These are phyloP conservation scores for Chrysopogon serrulatus DNA, from an alignment of 176 grass and related monocot genomes.

Conservation along the genomic window DNA sequence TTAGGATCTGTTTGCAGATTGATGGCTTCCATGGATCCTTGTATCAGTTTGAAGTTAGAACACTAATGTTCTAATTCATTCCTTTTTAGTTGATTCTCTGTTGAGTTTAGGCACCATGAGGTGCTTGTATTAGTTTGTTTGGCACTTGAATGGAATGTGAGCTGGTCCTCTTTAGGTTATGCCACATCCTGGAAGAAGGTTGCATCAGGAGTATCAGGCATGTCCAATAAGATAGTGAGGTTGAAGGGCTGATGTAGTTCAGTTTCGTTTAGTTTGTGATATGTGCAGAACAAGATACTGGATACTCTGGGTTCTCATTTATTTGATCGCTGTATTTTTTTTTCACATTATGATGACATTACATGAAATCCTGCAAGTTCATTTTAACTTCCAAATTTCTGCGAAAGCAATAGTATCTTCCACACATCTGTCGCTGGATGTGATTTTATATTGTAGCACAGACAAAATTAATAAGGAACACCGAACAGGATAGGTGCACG, in stretches of 20 bases:
- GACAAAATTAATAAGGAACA: too few species aligned
- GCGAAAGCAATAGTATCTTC: too few species aligned
- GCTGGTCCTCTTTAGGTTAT: slow-evolving; percentile 9
- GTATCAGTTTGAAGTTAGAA: slow-evolving; percentile 22
- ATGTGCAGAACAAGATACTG: not conserved
- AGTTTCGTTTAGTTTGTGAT: not conserved
- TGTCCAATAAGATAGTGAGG: slow-evolving; percentile 17
- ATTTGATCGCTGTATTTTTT: not conserved
- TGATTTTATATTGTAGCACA: too few species aligned
- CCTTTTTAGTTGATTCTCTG: slow-evolving; percentile 13
- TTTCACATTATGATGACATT: not conserved
- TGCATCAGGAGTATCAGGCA: not conserved
- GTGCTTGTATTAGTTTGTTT: slow-evolving; percentile 21
- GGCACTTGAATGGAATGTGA: slow-evolving; percentile 27
- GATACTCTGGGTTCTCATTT: not conserved
- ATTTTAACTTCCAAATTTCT: not conserved
- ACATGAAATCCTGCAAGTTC: not conserved
- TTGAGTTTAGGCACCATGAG: not conserved
- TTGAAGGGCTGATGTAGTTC: not conserved
- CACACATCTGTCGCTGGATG: too few species aligned
- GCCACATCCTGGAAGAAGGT: not conserved
- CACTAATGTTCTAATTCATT: slow-evolving; percentile 38
- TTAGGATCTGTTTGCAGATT: slow-evolving; percentile 37
- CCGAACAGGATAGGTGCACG: too few species aligned
- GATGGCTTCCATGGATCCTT: slow-evolving; percentile 43